Percentiles rank a stretch among this genome's conserved stretches.
Evolutionary conservation across 805 yeast species (phyloP).

Genomic region (Brettanomyces custersianus): DNA sequence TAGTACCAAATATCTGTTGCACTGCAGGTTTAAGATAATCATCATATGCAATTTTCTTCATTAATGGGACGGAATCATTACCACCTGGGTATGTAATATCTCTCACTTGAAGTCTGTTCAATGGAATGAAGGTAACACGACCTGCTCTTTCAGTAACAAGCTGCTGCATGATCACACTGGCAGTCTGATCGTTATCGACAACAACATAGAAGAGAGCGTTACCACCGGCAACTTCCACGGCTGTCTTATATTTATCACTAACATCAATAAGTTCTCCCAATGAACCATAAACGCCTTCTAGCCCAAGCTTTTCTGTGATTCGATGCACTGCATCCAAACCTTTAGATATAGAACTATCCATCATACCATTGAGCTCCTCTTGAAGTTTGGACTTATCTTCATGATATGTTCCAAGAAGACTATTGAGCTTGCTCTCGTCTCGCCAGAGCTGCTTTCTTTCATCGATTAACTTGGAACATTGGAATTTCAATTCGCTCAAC

Average conservation of each 20-base stretch:
- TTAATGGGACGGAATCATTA: slow-evolving; percentile 65
- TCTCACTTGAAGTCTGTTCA: slow-evolving; percentile 51
- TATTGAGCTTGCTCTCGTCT: slow-evolving; percentile 56
- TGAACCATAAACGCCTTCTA: slow-evolving; percentile 71
- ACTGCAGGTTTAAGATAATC: slow-evolving; percentile 55
- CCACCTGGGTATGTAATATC: slow-evolving; percentile 49
- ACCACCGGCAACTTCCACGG: slow-evolving; percentile 88
- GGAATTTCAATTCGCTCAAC: slow-evolving; percentile 26
- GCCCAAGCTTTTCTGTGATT: slow-evolving; percentile 50
- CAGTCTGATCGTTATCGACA: slow-evolving; percentile 82
- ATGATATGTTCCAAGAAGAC: slow-evolving; percentile 44
- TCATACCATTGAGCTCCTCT: slow-evolving; percentile 56
- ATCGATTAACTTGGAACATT: slow-evolving; percentile 44
- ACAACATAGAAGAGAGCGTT: slow-evolving; percentile 78
- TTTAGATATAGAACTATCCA: slow-evolving; percentile 59
- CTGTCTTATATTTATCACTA: slow-evolving; percentile 72
- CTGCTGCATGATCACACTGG: slow-evolving; percentile 69
- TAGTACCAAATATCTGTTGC: slow-evolving; percentile 69
- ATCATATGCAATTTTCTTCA: slow-evolving; percentile 62
- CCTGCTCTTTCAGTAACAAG: slow-evolving; percentile 64
- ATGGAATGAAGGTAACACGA: slow-evolving; percentile 84
- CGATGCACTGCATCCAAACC: slow-evolving; percentile 65
- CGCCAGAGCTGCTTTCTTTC: slow-evolving; percentile 72
- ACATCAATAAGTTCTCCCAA: slow-evolving; percentile 77
- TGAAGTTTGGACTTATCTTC: slow-evolving; percentile 51